Base-by-base conservation (phyloP, 805 yeast species). In the Dipodascus geniculatus region DNA sequence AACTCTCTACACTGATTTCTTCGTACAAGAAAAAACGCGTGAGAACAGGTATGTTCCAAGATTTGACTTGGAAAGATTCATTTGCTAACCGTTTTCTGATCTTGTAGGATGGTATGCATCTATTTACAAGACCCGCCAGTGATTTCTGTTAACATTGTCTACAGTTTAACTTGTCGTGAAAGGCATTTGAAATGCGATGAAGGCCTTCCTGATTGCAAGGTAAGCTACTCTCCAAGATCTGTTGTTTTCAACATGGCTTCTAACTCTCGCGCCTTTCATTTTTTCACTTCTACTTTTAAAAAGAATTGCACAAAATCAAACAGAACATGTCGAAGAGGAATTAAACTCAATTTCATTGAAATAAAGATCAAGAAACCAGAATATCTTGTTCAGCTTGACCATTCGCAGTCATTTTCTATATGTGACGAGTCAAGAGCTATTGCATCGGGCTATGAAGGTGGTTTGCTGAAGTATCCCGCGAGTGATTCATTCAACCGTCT, bases 171-270 rank as follows among this genome's bases (percentile, higher is more conserved):
- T 35, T 54, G 56, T 17, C 55, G 56, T 3, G 56, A 54, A 11
- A 52, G 56, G 1, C 56, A 54, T 31, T 49, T 54, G 49, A 54
- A 54, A 47, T 54, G 56, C 24, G 56, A 54, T 31, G 54, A 54
- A 28, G 51, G 51, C 14, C 22, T 52, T 9, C 24, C 24, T 9
- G n/a, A 8, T 22, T 47, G 24, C 49, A 22, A 47, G 6, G 31
- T 47, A 22, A 14, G 49, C n/a, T 22, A 22, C 48, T 6, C 9
- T 8, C 4, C 24, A 22, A 47, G n/a, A 9, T 23, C 6, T 23
- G 11, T 17, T 20, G 6, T n/a, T 42, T 42, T 42, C n/a, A n/a
- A n/a, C n/a, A n/a, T n/a, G n/a, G n/a, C n/a, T n/a, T n/a, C n/a
- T n/a, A n/a, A n/a, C n/a, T n/a, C n/a, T n/a, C n/a, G n/a, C n/a